A percentile compares a stretch with the other conserved stretches of the same genome.
Conservation (phyloP, 2,329 filamentous ascomycete genomes). For the Ophiostoma sp. region DNA sequence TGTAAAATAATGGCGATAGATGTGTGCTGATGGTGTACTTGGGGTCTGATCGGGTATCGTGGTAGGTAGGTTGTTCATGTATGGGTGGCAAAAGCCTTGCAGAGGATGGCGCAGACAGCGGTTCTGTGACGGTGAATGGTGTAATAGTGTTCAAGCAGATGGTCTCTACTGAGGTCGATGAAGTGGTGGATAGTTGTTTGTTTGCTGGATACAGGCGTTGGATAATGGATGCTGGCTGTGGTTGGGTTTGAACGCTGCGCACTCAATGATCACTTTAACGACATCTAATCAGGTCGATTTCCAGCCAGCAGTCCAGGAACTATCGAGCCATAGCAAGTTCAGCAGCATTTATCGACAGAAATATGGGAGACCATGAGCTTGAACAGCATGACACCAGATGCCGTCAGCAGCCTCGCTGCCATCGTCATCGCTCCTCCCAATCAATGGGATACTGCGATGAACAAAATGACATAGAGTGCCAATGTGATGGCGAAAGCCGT, state of each 20-base stretch:
- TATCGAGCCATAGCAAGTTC: not conserved
- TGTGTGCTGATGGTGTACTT: not conserved
- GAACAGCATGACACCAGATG: not conserved
- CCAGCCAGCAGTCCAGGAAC: not conserved
- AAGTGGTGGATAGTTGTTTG: too few relatives aligned
- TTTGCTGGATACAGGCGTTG: too few relatives aligned
- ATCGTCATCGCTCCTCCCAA: not conserved
- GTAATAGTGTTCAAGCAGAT: not conserved
- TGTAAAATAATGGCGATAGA: not conserved
- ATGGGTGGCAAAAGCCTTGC: constrained; percentile 4
- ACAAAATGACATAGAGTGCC: constrained; percentile 4
- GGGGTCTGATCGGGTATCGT: not conserved
- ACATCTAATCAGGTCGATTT: not conserved
- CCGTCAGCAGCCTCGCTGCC: not conserved
- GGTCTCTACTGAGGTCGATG: not conserved
- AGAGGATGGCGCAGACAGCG: not conserved
- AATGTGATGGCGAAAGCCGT: not conserved
- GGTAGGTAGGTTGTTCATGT: not conserved
- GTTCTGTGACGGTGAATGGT: not conserved
- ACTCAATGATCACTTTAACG: not conserved
- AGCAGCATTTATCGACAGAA: not conserved
- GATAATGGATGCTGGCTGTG: too few relatives aligned
- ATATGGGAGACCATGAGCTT: not conserved
- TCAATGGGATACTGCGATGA: constrained; percentile 8
- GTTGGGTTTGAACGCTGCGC: too few relatives aligned